Base-by-base conservation (phyloP, 352 stramenopile genomes). In the Globisporangium cylindrosporum region DNA sequence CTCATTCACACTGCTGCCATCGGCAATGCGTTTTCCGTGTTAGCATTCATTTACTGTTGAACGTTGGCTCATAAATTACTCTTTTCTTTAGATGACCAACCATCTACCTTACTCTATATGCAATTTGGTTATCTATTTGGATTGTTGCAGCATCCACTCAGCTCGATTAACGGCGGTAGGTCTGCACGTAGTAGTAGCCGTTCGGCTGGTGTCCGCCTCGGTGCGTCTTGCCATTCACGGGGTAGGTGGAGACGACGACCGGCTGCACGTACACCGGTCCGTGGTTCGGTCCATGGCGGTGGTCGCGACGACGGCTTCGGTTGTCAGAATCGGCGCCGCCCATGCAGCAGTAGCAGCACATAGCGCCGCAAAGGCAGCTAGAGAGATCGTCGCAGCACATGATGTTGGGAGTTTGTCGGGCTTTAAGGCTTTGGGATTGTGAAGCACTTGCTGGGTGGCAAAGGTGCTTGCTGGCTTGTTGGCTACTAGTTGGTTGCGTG, bases 181-280 rank as follows among this genome's bases (percentile, higher is more conserved):
- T 46, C 38, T 71, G 58, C 22, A 71, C 59, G 25, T 71, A 72
- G 54, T 65, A 65, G 32, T 64, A 64, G 12, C 53, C 60, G 38
- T 72, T 72, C 38, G 59, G 27, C 14, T 56, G 59, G 4, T 29
- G 60, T 51, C 34, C 43, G 12, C 46, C 46, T 12, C n/a, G 56
- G 22, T 62, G 49, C 29, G 9, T 22, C 36, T 58, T 36, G 10
- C 49, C 41, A 15, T 63, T 32, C 59, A 64, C 43, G 4, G 59
- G 67, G 0, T 38, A 53, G 14, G 59, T 36, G 4, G 51, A 68
- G 34, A 82, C 73, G 22, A 73, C 65, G 2, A 82, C 75, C 6
- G 75, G 75, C 41, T 81, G 71, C 41, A 82, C 75, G 41, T 81
- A 81, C 41, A 81, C 68, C 24, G 74, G 68, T 43, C 57, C 66